These are phyloP conservation scores for Aspergillus nanangensis DNA, from an alignment of 495 filamentous ascomycete genomes.

Conservation along the genomic window DNA sequence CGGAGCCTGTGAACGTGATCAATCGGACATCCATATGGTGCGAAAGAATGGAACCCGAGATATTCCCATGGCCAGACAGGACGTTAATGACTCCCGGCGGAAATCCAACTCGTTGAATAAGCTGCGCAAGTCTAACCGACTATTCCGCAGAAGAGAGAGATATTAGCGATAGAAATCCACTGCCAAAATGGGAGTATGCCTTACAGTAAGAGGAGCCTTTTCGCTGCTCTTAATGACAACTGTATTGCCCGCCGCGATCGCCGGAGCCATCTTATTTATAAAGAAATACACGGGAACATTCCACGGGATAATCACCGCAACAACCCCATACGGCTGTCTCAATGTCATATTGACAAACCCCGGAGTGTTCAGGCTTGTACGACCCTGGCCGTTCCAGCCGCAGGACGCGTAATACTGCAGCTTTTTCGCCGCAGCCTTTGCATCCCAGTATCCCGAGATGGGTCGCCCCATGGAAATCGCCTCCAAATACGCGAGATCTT, in stretches of 20 bases:
- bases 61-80: slow-evolving; percentile 49
- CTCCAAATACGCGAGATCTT: slow-evolving; percentile 48
- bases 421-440: slow-evolving; percentile 10
- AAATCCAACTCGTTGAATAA: slow-evolving; percentile 59
- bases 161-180: neutral
- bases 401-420: slow-evolving; percentile 26
- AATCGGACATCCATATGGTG: slow-evolving; percentile 66
- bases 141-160: slow-evolving; percentile 21
- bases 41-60: slow-evolving; percentile 46
- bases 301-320: slow-evolving; percentile 32
- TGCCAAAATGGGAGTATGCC: neutral
- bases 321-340: slow-evolving; percentile 29
- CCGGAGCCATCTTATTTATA: slow-evolving; percentile 50
- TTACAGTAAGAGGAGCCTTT: slow-evolving; percentile 50
- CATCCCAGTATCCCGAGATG: slow-evolving; percentile 21
- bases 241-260: slow-evolving; percentile 52
- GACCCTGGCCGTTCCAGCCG: slow-evolving; percentile 32
- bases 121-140: slow-evolving; percentile 64
- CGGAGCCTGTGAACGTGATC: slow-evolving; percentile 87
- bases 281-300: slow-evolving; percentile 25
- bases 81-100: slow-evolving; percentile 54
- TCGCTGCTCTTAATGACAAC: slow-evolving; percentile 56
- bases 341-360: slow-evolving; percentile 45
- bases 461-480: slow-evolving; percentile 25
- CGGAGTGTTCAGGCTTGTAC: slow-evolving; percentile 57